Base-by-base conservation (phyloP, 495 filamentous ascomycete genomes). In the Bryoglossum gracile region DNA sequence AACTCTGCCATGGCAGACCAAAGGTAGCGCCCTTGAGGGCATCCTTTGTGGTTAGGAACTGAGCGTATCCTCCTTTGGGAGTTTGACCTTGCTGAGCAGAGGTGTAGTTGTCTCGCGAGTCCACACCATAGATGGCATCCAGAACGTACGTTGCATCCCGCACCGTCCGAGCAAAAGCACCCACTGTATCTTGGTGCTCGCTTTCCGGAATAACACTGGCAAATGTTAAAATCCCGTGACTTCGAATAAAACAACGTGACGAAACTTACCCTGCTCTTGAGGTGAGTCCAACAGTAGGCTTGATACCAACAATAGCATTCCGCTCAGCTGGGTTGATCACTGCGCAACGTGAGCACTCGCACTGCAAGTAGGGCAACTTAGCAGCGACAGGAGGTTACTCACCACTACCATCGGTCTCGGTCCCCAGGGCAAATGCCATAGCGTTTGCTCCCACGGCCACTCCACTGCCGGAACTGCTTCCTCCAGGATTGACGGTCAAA, bases 401-500 rank as follows among this genome's bases (percentile, higher is more conserved):
- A n/a, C n/a, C n/a, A 66, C 78, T 83, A 13, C 81, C 81, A 59
- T 87, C 84, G 0, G 83, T 88, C 63, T 86, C 84, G 0, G 83
- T 85, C n/a, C 84, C 84, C 4, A 87, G 58, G 1, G 80, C 68
- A 60, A 87, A 80, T 0, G 75, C 67, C 24, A 81, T 63, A 25
- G 78, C 51, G 57, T 87, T 86, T 17, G 74, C 73, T 1, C 75
- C 71, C 10, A 88, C 81, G 16, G 75, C 76, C 4, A 69, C 73
- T 9, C 72, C 82, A 43, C 77, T 78, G 8, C 84, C 83, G 11
- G 76, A 77, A 55, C 76, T 82, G 47, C 71, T 77, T 11, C 81
- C 82, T 25, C 81, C 81, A 3, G 83, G 84, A 61, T 81, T 84
- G 9, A 81, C 63, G 1, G 79, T 83, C 32, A 86, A 64, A 61